Conservation (phyloP, 1,284 basidiomycete genomes). For the Megacollybia platyphylla region DNA sequence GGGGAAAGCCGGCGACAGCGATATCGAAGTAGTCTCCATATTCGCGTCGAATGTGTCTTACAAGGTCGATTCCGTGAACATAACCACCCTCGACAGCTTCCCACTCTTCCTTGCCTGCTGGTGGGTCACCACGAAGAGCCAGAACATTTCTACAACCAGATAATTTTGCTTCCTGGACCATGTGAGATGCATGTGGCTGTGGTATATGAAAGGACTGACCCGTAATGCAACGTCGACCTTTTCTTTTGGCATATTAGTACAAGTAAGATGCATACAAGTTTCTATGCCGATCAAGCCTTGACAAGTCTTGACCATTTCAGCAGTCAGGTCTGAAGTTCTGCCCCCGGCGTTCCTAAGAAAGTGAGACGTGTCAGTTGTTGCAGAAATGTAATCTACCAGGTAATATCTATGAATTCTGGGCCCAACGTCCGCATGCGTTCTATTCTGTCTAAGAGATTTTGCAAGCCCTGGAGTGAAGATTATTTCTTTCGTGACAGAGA, state of each 20-base stretch:
- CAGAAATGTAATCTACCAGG: constrained; percentile 48
- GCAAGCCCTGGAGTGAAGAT: constrained; percentile 52
- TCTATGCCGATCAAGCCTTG: constrained; percentile 88
- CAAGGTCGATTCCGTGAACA: constrained; percentile 82
- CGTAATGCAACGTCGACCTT: constrained; percentile 86
- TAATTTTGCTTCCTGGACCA: constrained; percentile 72
- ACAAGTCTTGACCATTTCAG: constrained; percentile 94
- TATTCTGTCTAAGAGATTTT: constrained; percentile 93
- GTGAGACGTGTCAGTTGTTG: constrained; percentile 2
- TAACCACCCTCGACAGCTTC: constrained; percentile 84
- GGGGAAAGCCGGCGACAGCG: constrained; percentile 86
- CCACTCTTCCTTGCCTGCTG: constrained; percentile 82
- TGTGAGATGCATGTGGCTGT: constrained; percentile 4
- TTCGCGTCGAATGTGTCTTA: constrained; percentile 69
- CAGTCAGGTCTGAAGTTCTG: constrained; percentile 83
- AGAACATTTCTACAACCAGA: constrained; percentile 92
- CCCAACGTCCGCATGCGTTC: constrained; percentile 94
- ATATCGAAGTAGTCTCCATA: constrained; percentile 92
- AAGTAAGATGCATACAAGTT: constrained; percentile 97
- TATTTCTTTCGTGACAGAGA: constrained; percentile 3
- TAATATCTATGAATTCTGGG: constrained; percentile 98
- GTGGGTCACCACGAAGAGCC: constrained; percentile 90
- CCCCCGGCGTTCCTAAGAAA: constrained; percentile 84
- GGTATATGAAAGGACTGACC: constrained; percentile 31
- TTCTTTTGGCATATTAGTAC: constrained; percentile 93